Conservation (phyloP, 2,329 filamentous ascomycete genomes). For the Cercospora citrullina region DNA sequence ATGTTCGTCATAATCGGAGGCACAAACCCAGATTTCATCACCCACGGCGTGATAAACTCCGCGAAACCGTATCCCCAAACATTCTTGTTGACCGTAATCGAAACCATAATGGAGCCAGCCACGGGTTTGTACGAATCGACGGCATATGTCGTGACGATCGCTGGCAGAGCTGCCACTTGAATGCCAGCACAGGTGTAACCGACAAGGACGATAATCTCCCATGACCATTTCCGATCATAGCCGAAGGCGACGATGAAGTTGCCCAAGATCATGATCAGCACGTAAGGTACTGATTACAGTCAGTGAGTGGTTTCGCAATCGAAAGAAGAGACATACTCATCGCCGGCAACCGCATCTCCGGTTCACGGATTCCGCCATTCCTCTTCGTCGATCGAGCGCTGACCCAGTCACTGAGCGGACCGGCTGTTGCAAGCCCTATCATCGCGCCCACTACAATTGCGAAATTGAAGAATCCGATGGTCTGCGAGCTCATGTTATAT, state of each 20-base stretch:
- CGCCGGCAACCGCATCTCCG: slow-evolving; percentile 59
- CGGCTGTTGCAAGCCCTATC: slow-evolving; percentile 57
- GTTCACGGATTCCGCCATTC: slow-evolving; percentile 58
- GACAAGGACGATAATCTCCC: slow-evolving; percentile 58
- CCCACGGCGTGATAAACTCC: slow-evolving; percentile 49
- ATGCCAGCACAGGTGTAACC: slow-evolving; percentile 60
- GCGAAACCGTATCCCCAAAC: slow-evolving; percentile 61
- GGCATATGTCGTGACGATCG: slow-evolving; percentile 60
- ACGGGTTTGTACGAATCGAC: slow-evolving; percentile 66
- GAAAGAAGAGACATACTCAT: slow-evolving; percentile 29
- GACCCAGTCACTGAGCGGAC: slow-evolving; percentile 59
- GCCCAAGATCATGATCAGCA: slow-evolving; percentile 57
- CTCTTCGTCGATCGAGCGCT: slow-evolving; percentile 53
- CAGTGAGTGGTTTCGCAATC: too few relatives aligned
- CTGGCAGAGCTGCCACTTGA: slow-evolving; percentile 61
- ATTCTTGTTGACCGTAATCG: slow-evolving; percentile 65
- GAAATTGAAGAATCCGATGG: slow-evolving; percentile 59
- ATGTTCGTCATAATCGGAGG: slow-evolving; percentile 55
- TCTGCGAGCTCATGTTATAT: slow-evolving; percentile 54
- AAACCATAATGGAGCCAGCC: slow-evolving; percentile 59
- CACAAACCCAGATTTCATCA: slow-evolving; percentile 54
- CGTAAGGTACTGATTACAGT: slow-evolving; percentile 51
- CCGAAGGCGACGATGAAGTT: slow-evolving; percentile 55
- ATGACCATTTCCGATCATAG: slow-evolving; percentile 47
- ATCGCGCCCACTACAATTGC: slow-evolving; percentile 56